phyloP scores from a whole-genome alignment of 176 grass and related monocot species.

The Alopecurus myosuroides region DNA sequence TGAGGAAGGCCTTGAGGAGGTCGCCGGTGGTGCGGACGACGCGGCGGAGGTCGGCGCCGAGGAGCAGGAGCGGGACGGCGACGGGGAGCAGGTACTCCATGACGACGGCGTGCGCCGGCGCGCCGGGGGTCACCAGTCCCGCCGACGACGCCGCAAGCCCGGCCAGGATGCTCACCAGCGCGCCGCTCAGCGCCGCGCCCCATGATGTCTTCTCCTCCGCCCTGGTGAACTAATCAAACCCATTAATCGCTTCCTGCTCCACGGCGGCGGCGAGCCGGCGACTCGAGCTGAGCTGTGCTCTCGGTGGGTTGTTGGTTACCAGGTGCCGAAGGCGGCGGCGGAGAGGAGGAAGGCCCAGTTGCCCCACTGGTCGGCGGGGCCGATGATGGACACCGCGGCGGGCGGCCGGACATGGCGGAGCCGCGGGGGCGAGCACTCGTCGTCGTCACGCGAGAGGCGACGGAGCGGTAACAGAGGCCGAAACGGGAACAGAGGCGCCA shows the following conservation, averaged over 20 bases:
- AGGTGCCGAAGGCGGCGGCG: conserved; percentile 80
- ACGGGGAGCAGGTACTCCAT: conserved; percentile 68
- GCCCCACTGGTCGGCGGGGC: conserved; percentile 69
- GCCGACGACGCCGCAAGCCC: conserved; percentile 56
- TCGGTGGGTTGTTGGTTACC: conserved; percentile 4
- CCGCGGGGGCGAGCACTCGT: neutral
- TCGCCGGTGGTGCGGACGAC: conserved; percentile 66
- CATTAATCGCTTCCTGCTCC: neutral
- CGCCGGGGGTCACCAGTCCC: conserved; percentile 52
- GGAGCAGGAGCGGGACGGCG: conserved; percentile 74
- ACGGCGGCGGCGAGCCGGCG: neutral
- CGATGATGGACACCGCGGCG: conserved; percentile 45
- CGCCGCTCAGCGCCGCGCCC: conserved; percentile 67
- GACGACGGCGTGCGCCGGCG: conserved; percentile 62
- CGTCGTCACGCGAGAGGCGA: neutral
- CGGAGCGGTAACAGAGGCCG: neutral
- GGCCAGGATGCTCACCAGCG: conserved; percentile 68
- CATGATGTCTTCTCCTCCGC: conserved; percentile 54
- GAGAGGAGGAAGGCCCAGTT: conserved; percentile 83
- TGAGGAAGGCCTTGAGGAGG: conserved; percentile 73
- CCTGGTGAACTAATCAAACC: neutral
- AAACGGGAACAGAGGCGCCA: neutral
- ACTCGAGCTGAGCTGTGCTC: neutral
- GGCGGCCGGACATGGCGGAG: conserved; percentile 18
- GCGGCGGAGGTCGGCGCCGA: conserved; percentile 82